These are phyloP conservation scores for Leishmania tarentolae DNA, from an alignment of 208 protist genomes.

Conservation along the genomic window DNA sequence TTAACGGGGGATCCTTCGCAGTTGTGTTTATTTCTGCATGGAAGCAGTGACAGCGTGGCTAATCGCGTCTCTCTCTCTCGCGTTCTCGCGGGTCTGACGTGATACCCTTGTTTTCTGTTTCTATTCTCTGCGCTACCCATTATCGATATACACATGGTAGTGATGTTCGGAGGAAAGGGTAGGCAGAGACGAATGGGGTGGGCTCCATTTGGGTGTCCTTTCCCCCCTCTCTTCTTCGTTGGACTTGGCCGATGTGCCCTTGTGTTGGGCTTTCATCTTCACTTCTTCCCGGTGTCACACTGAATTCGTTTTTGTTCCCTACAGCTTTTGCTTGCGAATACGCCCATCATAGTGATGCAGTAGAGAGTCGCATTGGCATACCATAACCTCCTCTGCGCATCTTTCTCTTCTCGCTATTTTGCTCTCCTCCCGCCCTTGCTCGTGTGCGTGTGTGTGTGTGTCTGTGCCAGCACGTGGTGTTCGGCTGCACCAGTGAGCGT, in stretches of 20 bases:
- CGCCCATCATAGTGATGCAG: background rate
- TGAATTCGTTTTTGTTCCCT: background rate
- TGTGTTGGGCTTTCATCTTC: background rate
- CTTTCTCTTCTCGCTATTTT: background rate
- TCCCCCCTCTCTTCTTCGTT: background rate
- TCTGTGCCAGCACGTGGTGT: background rate
- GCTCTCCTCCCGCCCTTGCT: too few relatives aligned
- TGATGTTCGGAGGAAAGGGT: background rate
- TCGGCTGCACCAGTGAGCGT: background rate
- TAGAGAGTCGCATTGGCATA: background rate
- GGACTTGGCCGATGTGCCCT: background rate
- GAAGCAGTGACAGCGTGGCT: background rate
- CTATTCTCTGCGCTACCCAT: background rate
- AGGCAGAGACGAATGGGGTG: background rate
- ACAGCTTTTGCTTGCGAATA: background rate
- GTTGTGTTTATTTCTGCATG: background rate
- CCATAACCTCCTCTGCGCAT: background rate
- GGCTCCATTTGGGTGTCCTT: background rate
- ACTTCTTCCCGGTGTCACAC: background rate
- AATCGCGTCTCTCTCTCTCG: background rate
- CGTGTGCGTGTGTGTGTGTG: background rate
- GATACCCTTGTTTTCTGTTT: background rate
- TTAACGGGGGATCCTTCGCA: background rate
- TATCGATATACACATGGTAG: background rate
- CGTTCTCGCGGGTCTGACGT: background rate